Evolutionary conservation across 75 land plant species (phyloP), one percentile per base, ranked within the genome.

Genomic region (Picea sitchensis): DNA sequence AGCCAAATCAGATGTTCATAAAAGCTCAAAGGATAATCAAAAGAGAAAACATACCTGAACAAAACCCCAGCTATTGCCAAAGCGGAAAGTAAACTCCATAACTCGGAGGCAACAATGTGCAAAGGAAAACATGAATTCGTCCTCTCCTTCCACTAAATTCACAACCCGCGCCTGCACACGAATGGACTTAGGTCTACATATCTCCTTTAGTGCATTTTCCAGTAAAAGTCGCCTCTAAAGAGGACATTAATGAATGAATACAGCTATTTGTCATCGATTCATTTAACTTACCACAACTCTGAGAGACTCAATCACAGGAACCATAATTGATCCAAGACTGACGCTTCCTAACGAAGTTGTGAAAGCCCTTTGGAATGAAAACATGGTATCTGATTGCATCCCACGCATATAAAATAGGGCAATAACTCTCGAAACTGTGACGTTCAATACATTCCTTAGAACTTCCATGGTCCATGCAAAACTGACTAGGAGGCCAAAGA

Each of bases 101-200:
- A 92, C 65, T 1, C 87, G 83, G 26, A 79, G 57, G 38, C 62
- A 89, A 72, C 94, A 94, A 73, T 81, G 64, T 9, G 89, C 88
- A 82, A 94, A 92, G 4, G 91, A 92, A 83, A 90, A 92, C 80
- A 92, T n/a, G 80, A 92, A 87, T 89, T 94, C 96, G 61, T 92
- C 91, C 47, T 84, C 90, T 0, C 87, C 85, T 14, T 82, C 84
- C 41, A 90, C 18, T 73, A 77, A 9, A 14, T 51, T 81, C 57
- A 91, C 54, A 5, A 80, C 82, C n/a, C 89, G 64, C 0, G 86
- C 88, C 73, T 79, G 80, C 59, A 36, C 18, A 56, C 8, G 11
- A 75, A 21, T 56, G 20, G 58, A 23, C 54, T 34, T n/a, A 38
- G 21, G 8, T 26, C 76, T 21, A 75, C 17, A 38, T 75, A 36